These are phyloP conservation scores for Acanthamoeba triangularis DNA, from an alignment of 208 protist genomes.

Conservation along the genomic window DNA sequence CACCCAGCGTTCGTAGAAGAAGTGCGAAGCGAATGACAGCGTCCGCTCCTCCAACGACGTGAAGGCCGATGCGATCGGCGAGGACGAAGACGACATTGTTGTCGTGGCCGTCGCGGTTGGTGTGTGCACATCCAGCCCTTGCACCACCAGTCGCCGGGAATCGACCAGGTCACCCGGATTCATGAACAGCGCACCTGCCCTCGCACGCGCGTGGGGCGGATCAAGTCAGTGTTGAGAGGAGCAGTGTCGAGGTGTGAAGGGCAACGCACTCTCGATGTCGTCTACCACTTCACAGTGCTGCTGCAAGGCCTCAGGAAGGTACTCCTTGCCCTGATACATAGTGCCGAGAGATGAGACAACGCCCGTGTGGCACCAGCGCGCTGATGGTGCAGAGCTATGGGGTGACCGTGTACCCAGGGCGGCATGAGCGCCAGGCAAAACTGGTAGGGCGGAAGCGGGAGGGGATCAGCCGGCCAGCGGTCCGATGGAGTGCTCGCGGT, in stretches of 20 bases:
- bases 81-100: background rate
- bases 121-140: background rate
- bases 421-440: constrained; percentile 62
- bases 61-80: background rate
- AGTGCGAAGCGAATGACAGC: background rate
- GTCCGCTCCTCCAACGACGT: background rate
- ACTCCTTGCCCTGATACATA: background rate
- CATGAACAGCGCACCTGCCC: constrained; percentile 48
- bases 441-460: constrained; percentile 38
- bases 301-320: constrained; percentile 3
- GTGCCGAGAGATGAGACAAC: background rate
- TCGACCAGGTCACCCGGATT: constrained; percentile 14
- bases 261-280: background rate
- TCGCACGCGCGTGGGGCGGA: background rate
- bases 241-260: background rate
- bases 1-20: constrained; percentile 10
- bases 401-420: background rate
- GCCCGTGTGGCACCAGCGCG: background rate
- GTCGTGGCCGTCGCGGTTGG: background rate
- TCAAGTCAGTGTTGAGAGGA: background rate
- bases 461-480: background rate
- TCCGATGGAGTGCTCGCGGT: background rate
- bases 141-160: background rate
- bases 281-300: background rate
- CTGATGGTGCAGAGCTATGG: background rate